Base-by-base conservation (phyloP, 257 asterid genomes). In the Solanum acaule region DNA sequence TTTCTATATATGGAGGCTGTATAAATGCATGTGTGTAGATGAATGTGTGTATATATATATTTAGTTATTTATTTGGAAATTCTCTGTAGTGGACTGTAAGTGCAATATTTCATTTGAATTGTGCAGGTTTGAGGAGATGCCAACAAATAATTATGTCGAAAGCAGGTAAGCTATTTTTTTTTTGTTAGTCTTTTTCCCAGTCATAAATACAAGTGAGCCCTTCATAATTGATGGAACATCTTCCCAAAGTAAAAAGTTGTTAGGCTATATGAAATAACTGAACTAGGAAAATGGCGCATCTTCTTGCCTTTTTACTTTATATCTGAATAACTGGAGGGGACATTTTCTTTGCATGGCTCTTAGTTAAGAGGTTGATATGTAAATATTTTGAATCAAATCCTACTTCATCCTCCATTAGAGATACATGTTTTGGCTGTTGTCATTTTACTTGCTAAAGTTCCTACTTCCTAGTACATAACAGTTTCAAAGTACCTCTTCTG, bases 71-170 rank as follows among this genome's bases (percentile, higher is more conserved):
- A 72, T 70, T 10, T 86, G 10, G 0, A 33, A 29, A 72, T 6
- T 86, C 31, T 52, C 31, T 18, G 42, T 72, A 70, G 37, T n/a
- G 31, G 34, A 37, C 70, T 29, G 67, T 83, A 70, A 34, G 4
- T 59, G 16, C 38, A n/a, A 87, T 37, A 44, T 75, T n/a, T 40
- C 75, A 63, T 90, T 90, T 40, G 44, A 84, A 88, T 40, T 67
- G 12, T 93, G 91, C 93, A 96, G 98, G 84, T 97, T 97, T 87
- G 99, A 97, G 92, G 99, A 97, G 94, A 97, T 97, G 99, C 97
- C 98, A 6, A 97, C 99, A 77, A 94, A 96, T 91, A 96, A 97
- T 88, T 97, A 72, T 91, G 99, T 95, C 56, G 99, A 97, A 85
- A 97, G 99, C 98, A 96, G 99, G 98, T 96, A 46, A 84, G 20